Evolutionary conservation across 1,284 basidiomycete species (phyloP), one percentile per base, ranked within the genome.

Genomic region (Microbotryomycetes sp.): DNA sequence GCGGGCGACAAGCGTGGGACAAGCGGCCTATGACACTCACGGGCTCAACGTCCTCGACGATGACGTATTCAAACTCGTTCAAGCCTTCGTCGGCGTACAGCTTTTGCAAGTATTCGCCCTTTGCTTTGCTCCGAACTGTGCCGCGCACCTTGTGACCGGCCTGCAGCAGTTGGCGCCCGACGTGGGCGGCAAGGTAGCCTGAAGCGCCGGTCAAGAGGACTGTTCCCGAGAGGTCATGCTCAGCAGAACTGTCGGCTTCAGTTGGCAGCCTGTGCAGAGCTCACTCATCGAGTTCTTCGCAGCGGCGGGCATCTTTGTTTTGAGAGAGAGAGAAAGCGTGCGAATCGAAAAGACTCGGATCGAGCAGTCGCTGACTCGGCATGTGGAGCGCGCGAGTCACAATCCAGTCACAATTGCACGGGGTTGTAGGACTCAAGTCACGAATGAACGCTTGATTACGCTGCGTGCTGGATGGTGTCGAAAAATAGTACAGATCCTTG

Each of bases 61-160:
- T 72, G 52, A 71, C 71, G 50, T 66, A 75, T 26, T 60, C 60
- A 59, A 74, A 74, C 5, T 55, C 29, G 49, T 68, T 66, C 15
- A 59, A 60, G 9, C 71, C 71, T n/a, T 67, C 63, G 26, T 66
- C 54, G 16, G 57, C 28, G 57, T 73, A 76, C 57, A 76, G 70
- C 3, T 76, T 56, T 56, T 72, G 67, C 47, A 76, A 70, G 66
- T 76, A 77, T 3, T 75, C 67, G 4, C 77, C 76, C 70, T 79
- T 79, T 21, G 71, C 72, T 1, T 61, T 62, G 26, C 70, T 73
- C 15, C 78, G 73, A 5, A 78, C 75, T 0, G 79, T 78, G 18
- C 76, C 77, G 3, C 77, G 70, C 18, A 80, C 75, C 4, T 62
- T 54, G 63, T 67, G 75, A 7, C 75, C 76, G 21, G 61, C 59